phyloP scores from a whole-genome alignment of 2,329 filamentous ascomycete species.

The Diaporthe vexans region DNA sequence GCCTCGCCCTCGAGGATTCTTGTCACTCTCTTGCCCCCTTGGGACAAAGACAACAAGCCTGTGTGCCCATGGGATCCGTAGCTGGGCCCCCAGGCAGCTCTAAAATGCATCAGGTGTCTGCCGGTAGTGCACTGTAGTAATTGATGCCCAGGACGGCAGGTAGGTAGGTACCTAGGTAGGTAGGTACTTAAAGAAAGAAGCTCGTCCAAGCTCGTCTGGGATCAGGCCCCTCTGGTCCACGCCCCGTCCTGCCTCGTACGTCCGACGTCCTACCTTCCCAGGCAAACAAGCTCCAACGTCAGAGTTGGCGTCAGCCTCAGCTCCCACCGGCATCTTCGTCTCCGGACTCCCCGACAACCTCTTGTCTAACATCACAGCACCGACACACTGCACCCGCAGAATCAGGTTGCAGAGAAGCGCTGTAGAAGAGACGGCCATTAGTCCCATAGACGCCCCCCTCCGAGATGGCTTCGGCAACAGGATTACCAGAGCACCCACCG shows the following conservation, averaged over 20 bases:
- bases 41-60: background rate
- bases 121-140: background rate
- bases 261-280: background rate
- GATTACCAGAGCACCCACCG: conserved; percentile 69
- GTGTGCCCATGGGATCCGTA: background rate
- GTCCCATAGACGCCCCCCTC: background rate
- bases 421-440: background rate
- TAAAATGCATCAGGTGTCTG: conserved; percentile 19
- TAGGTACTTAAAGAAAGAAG: conserved; percentile 3
- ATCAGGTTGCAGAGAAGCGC: background rate
- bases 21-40: conserved; percentile 29
- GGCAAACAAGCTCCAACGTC: conserved; percentile 11
- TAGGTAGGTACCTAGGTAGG: background rate
- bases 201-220: conserved; percentile 4
- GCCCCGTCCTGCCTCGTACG: background rate
- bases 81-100: background rate
- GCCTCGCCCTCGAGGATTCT: conserved; percentile 32
- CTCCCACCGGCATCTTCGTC: background rate
- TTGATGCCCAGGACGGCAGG: background rate
- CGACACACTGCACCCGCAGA: background rate
- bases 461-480: conserved; percentile 77
- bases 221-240: conserved; percentile 9
- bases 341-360: background rate
- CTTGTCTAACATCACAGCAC: background rate
- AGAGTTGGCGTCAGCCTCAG: conserved; percentile 6